Conservation (phyloP, 2,329 filamentous ascomycete genomes). For the Neofusicoccum parvum region DNA sequence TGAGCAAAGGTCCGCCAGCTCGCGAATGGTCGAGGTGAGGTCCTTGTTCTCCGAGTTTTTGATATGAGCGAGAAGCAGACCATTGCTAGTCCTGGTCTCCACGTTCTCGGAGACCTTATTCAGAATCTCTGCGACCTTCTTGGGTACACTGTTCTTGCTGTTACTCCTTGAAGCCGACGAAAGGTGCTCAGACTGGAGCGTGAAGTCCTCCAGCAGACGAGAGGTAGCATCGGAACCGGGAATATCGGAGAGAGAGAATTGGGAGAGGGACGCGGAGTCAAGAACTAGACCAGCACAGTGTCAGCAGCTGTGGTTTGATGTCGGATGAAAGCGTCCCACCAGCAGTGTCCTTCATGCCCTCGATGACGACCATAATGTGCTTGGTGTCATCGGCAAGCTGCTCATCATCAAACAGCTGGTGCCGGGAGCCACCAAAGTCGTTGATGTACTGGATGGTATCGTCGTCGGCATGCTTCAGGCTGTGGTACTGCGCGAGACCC, state of each 20-base stretch:
- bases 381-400: conserved; percentile 28
- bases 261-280: conserved; percentile 4
- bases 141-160: not conserved
- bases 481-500: conserved; percentile 53
- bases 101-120: conserved; percentile 5
- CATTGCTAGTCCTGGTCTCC: conserved; percentile 8
- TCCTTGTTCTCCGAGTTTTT: conserved; percentile 9
- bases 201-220: conserved; percentile 39
- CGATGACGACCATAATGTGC: conserved; percentile 43
- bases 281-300: not conserved
- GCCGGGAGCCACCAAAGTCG: conserved; percentile 44
- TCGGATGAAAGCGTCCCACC: conserved; percentile 29
- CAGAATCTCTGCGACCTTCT: conserved; percentile 2
- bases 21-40: conserved; percentile 9
- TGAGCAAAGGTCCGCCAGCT: conserved; percentile 16
- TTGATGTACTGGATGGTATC: conserved; percentile 51
- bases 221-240: conserved; percentile 38
- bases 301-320: not conserved
- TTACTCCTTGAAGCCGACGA: not conserved
- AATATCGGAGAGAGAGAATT: conserved; percentile 36
- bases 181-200: conserved; percentile 34
- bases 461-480: conserved; percentile 42
- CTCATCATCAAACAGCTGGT: conserved; percentile 43
- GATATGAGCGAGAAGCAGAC: conserved; percentile 15
- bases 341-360: conserved; percentile 40